phyloP scores from a whole-genome alignment of 2,329 filamentous ascomycete species.

The Microcyclosporella mali region DNA sequence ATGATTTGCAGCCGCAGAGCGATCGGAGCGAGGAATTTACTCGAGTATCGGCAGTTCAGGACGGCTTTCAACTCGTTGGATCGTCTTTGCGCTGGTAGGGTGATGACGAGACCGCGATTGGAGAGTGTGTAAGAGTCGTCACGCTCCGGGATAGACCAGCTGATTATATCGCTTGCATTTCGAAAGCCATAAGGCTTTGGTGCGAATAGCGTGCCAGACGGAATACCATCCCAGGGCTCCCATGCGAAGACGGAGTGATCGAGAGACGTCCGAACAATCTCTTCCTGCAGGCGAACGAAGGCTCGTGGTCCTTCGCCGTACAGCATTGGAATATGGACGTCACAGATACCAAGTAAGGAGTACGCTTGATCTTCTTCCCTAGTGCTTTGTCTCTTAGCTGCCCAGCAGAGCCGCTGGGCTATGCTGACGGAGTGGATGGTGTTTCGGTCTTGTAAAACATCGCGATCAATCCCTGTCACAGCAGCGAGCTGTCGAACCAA shows the following conservation, averaged over 20 bases:
- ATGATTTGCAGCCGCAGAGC: not conserved
- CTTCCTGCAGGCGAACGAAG: constrained; percentile 13
- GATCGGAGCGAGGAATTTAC: not conserved
- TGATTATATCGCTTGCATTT: constrained; percentile 1
- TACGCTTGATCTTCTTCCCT: constrained; percentile 28
- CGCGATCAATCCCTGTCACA: constrained; percentile 1
- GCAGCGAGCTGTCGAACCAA: not conserved
- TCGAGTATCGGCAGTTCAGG: not conserved
- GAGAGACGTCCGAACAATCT: constrained; percentile 10
- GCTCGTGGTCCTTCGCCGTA: constrained; percentile 29
- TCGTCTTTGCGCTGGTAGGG: not conserved
- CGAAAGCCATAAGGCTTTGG: constrained; percentile 1
- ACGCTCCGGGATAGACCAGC: not conserved
- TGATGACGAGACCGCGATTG: not conserved
- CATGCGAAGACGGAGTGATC: constrained; percentile 15
- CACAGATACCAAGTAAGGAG: constrained; percentile 26
- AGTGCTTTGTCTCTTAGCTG: constrained; percentile 15
- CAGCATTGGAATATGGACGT: constrained; percentile 26
- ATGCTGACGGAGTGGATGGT: constrained; percentile 4
- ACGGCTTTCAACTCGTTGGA: not conserved
- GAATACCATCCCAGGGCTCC: not conserved
- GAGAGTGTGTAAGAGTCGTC: not conserved
- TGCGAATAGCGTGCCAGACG: not conserved
- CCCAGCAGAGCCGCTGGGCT: constrained; percentile 21
- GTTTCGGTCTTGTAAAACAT: not conserved